Evolutionary conservation across 2,329 filamentous ascomycete genomes (phyloP).

Genomic region (Didymella exigua): DNA sequence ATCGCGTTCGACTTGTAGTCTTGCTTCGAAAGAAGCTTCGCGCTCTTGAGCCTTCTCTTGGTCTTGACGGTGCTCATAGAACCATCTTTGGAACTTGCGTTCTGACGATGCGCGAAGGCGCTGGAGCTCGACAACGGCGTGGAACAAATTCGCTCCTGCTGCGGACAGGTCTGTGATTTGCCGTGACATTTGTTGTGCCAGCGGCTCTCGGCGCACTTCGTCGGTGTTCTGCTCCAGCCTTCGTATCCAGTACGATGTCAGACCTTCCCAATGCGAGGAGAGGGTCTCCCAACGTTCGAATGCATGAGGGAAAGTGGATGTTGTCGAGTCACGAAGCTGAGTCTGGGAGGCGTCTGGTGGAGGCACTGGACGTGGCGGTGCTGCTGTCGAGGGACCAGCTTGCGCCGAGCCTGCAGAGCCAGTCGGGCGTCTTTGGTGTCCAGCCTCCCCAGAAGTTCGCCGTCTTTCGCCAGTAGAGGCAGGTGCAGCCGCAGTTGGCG

Average conservation of each 20-base stretch:
- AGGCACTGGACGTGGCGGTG: conserved; percentile 24
- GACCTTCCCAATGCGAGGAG: conserved; percentile 96
- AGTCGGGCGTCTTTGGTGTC: conserved; percentile 40
- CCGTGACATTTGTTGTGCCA: conserved; percentile 85
- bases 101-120: conserved; percentile 92
- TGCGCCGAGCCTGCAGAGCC: conserved; percentile 37
- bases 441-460: conserved; percentile 36
- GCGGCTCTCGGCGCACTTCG: conserved; percentile 79
- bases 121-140: conserved; percentile 95
- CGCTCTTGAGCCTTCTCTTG: conserved; percentile 84
- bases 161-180: conserved; percentile 98
- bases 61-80: conserved; percentile 90
- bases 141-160: conserved; percentile 94
- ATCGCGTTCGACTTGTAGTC: conserved; percentile 75
- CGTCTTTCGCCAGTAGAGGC: conserved; percentile 34
- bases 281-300: conserved; percentile 98
- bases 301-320: conserved; percentile 86
- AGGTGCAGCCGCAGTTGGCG: conserved; percentile 25
- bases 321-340: conserved; percentile 45
- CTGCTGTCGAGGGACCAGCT: conserved; percentile 33
- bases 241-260: conserved; percentile 97
- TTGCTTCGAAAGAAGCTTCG: conserved; percentile 77
- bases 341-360: conserved; percentile 34
- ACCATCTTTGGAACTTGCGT: conserved; percentile 98
- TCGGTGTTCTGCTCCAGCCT: conserved; percentile 88